phyloP scores from a whole-genome alignment of 2,329 filamentous ascomycete species.

The Emmonsia crescens region DNA sequence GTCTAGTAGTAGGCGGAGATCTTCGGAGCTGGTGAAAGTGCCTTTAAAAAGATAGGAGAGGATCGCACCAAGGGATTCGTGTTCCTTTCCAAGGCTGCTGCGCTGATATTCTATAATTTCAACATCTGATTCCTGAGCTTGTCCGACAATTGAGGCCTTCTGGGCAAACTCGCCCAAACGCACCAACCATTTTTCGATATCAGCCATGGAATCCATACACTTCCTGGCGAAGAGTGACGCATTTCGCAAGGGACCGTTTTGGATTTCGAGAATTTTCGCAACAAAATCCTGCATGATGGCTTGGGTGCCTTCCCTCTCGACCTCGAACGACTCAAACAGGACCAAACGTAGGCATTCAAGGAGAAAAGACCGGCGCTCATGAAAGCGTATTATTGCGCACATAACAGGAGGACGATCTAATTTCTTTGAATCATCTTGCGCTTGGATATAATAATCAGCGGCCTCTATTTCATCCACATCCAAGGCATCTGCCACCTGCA shows the following conservation, averaged over 20 bases:
- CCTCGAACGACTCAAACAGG: constrained; percentile 55
- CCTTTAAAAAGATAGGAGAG: constrained; percentile 68
- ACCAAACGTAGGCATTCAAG: constrained; percentile 76
- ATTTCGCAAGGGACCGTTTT: constrained; percentile 36
- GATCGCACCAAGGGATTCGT: constrained; percentile 77
- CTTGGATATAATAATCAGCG: constrained; percentile 62
- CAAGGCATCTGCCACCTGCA: constrained; percentile 76
- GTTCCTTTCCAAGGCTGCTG: constrained; percentile 71
- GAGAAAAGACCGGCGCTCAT: constrained; percentile 70
- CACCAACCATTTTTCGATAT: constrained; percentile 66
- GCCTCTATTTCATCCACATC: constrained; percentile 84
- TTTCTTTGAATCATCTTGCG: constrained; percentile 56
- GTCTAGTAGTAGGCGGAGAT: constrained; percentile 63
- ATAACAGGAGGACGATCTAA: constrained; percentile 65
- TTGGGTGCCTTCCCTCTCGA: constrained; percentile 46
- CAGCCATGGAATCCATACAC: constrained; percentile 65
- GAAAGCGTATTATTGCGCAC: constrained; percentile 75
- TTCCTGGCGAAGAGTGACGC: constrained; percentile 58
- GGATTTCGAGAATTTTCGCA: constrained; percentile 48
- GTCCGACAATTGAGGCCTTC: constrained; percentile 63
- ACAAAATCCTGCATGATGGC: constrained; percentile 47
- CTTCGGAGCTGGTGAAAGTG: constrained; percentile 55
- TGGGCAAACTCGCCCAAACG: constrained; percentile 65
- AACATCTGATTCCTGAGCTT: constrained; percentile 51
- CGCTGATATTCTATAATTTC: constrained; percentile 75